Base-by-base conservation (phyloP, 345 rosid species). In the Firmiana major region DNA sequence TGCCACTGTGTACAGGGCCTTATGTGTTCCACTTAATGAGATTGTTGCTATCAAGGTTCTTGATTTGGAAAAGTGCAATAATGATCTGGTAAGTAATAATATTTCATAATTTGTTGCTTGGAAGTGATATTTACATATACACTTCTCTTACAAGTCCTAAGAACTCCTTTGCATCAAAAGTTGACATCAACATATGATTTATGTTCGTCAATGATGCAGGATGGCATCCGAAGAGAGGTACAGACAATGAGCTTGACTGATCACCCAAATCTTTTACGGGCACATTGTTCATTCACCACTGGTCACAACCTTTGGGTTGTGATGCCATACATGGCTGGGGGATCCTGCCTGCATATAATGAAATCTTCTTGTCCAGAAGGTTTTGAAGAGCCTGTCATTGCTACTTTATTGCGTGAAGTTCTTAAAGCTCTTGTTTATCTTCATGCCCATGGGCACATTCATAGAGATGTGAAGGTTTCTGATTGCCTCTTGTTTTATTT, bases 301-400 rank as follows among this genome's bases (percentile, higher is more conserved):
- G 91, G 90, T 69, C 91, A 90, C 49, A 81, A 80, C 82, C 99
- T 96, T 77, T 96, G 99, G 99, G 94, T 92, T 83, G 99, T 96
- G 84, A 96, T 96, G 99, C 98, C 99, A 4, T 96, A 90, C 90
- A 96, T 96, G 99, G 92, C 92, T 72, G 97, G 97, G 66, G 99
- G 99, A 69, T 96, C 99, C 65, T 96, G 98, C 88, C 89, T 96
- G 79, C 99, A 93, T 84, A 90, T 93, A 73, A 96, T 96, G 87
- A 92, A 95, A 85, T 90, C 92, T 64, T 76, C 94, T 67, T 85
- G 73, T 85, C 89, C 84, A 38, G 99, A 93, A 78, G 98, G 99
- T 84, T 96, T 96, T 84, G 99, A 96, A 73, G 98, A 96, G 82
- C 91, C 91, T 86, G 97, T 92, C 78, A 96, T 96, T 60, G 97